Conservation (phyloP, 257 asterid species). For the Solanum chiquidenum region DNA sequence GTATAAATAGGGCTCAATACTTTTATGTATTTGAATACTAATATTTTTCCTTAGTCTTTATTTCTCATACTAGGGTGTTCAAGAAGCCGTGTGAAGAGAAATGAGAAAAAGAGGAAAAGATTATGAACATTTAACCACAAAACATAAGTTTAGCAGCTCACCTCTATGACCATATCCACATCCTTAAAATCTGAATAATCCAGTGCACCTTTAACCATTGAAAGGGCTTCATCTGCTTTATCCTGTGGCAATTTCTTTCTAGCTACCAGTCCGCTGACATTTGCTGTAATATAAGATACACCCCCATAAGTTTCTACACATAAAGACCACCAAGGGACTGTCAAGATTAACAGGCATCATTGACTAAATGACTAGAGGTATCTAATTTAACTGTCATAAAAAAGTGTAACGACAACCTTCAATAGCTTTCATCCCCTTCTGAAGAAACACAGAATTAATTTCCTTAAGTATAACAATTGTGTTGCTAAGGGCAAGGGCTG, state of each 20-base stretch:
- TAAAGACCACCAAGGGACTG: not conserved
- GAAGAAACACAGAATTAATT: constrained; percentile 76
- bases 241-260: constrained; percentile 59
- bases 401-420: constrained; percentile 47
- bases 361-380: not conserved
- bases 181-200: constrained; percentile 76
- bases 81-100: not conserved
- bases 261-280: constrained; percentile 61
- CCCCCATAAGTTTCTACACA: not conserved
- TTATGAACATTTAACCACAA: not conserved
- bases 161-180: constrained; percentile 98
- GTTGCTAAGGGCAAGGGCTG: constrained; percentile 62
- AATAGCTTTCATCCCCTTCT: constrained; percentile 63
- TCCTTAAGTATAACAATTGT: constrained; percentile 74
- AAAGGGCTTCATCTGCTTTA: constrained; percentile 68
- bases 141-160: constrained; percentile 3
- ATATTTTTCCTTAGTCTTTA: not conserved
- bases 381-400: not conserved
- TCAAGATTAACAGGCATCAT: not conserved
- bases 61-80: not conserved
- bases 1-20: not conserved
- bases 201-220: constrained; percentile 61
- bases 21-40: not conserved
- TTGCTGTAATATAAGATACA: constrained; percentile 40
- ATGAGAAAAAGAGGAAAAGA: not conserved